phyloP scores from a whole-genome alignment of 2,329 filamentous ascomycete genomes.

The Aspergillus carbonarius region DNA sequence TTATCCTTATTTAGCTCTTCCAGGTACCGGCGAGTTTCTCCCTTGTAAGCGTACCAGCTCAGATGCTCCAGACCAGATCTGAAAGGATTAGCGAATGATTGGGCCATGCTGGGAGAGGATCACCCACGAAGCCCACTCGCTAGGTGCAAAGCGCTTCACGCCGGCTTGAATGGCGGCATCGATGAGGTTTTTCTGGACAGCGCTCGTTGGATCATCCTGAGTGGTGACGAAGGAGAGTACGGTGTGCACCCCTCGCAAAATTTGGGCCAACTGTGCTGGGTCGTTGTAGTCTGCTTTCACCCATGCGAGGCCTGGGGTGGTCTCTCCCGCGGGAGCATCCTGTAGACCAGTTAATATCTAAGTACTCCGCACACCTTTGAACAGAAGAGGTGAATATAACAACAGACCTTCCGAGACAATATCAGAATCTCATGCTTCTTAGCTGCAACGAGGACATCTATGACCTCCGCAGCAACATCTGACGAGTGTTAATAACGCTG shows the following conservation, averaged over 20 bases:
- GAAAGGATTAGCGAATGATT: not conserved
- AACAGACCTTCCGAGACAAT: conserved; percentile 3
- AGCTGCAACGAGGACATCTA: conserved; percentile 5
- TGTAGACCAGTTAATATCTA: not conserved
- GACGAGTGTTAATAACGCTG: not conserved
- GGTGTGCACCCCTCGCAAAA: conserved; percentile 6
- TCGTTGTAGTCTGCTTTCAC: conserved; percentile 3
- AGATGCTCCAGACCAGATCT: not conserved
- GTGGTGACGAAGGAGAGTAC: conserved; percentile 7
- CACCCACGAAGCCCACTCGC: conserved; percentile 9
- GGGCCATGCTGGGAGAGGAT: not conserved
- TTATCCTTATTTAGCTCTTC: conserved; percentile 3
- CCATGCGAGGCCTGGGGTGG: not conserved
- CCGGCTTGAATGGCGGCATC: conserved; percentile 6
- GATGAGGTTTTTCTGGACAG: conserved; percentile 5
- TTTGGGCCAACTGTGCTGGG: not conserved
- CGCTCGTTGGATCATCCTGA: not conserved
- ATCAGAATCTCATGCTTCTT: conserved; percentile 7
- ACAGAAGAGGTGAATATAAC: not conserved
- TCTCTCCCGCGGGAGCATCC: not conserved
- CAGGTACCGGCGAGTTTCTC: conserved; percentile 2
- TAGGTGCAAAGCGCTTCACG: conserved; percentile 12
- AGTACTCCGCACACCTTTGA: not conserved
- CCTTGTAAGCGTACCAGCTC: conserved; percentile 11
- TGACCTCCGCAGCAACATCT: conserved; percentile 11